A percentile compares a stretch with the other conserved stretches of the same genome.
Conservation (phyloP, 2,329 filamentous ascomycete genomes). For the Eutypa lata region DNA sequence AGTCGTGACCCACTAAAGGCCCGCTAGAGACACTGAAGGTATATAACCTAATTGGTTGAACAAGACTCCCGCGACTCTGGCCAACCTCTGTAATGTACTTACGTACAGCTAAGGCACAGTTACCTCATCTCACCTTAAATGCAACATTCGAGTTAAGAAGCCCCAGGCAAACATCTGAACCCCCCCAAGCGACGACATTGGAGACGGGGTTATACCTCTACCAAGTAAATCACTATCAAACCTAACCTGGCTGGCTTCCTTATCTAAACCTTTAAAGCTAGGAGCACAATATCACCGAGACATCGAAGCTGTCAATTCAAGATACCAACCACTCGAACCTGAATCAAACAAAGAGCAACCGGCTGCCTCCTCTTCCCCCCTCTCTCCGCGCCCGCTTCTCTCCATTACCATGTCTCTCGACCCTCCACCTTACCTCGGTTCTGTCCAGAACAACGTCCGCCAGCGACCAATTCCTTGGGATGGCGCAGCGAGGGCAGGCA, state of each 20-base stretch:
- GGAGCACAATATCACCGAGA: background rate
- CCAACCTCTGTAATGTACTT: no score
- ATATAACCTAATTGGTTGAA: background rate
- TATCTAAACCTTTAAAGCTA: no score
- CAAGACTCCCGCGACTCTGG: background rate
- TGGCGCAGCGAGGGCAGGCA: slow-evolving; percentile 87
- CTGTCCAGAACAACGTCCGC: slow-evolving; percentile 95
- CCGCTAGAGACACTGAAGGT: background rate
- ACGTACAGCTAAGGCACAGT: background rate
- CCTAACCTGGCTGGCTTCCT: background rate
- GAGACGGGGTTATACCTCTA: no score
- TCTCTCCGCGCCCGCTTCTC: slow-evolving; percentile 11
- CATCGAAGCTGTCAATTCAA: background rate
- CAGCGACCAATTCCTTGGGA: slow-evolving; percentile 97
- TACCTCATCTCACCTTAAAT: background rate
- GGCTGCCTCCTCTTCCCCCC: slow-evolving; percentile 16
- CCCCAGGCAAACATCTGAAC: no score
- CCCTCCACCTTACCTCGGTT: slow-evolving; percentile 78
- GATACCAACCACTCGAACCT: background rate
- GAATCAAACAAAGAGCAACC: background rate
- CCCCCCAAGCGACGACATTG: no score
- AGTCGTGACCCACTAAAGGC: background rate
- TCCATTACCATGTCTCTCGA: slow-evolving; percentile 74
- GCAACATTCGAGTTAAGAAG: background rate
- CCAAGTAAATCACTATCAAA: no score